These are phyloP conservation scores for Sporothrix brunneoviolacea DNA, from an alignment of 2,329 filamentous ascomycete genomes.

Conservation along the genomic window DNA sequence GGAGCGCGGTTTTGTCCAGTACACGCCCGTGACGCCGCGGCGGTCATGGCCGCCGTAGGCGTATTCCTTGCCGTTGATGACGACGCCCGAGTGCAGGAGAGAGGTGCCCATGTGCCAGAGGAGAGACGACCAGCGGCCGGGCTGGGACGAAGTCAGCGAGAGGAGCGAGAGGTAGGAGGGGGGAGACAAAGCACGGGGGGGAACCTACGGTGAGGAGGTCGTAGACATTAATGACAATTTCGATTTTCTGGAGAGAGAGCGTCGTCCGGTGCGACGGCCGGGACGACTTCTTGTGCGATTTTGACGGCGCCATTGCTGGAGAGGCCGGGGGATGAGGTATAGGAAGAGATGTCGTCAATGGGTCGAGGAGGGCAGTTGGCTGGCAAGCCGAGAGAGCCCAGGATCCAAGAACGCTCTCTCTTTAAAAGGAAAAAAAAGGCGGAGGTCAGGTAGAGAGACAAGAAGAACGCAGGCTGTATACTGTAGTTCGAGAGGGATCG, in stretches of 20 bases:
- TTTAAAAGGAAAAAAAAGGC: too few relatives aligned
- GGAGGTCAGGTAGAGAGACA: too few relatives aligned
- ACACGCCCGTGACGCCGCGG: conserved; percentile 66
- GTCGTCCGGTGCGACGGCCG: conserved; percentile 53
- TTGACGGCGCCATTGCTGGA: conserved; percentile 37
- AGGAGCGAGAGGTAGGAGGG: not conserved
- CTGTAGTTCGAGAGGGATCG: too few relatives aligned
- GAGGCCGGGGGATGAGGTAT: not conserved
- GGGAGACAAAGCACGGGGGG: conserved; percentile 17
- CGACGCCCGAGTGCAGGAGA: conserved; percentile 75
- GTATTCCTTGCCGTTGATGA: conserved; percentile 74
- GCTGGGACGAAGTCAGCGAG: conserved; percentile 36
- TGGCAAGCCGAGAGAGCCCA: not conserved
- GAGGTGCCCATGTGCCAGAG: conserved; percentile 73
- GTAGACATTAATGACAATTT: conserved; percentile 71
- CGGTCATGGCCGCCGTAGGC: conserved; percentile 78
- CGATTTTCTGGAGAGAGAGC: conserved; percentile 62
- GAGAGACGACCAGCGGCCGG: conserved; percentile 65
- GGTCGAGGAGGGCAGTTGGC: too few relatives aligned
- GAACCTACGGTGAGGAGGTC: conserved; percentile 60
- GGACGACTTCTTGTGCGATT: conserved; percentile 31
- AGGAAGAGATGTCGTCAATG: too few relatives aligned
- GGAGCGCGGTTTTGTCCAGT: conserved; percentile 68
- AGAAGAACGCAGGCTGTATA: too few relatives aligned
- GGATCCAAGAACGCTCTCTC: too few relatives aligned